phyloP scores from a whole-genome alignment of 768 basidiomycete genomes.

The Ramaria sp. region DNA sequence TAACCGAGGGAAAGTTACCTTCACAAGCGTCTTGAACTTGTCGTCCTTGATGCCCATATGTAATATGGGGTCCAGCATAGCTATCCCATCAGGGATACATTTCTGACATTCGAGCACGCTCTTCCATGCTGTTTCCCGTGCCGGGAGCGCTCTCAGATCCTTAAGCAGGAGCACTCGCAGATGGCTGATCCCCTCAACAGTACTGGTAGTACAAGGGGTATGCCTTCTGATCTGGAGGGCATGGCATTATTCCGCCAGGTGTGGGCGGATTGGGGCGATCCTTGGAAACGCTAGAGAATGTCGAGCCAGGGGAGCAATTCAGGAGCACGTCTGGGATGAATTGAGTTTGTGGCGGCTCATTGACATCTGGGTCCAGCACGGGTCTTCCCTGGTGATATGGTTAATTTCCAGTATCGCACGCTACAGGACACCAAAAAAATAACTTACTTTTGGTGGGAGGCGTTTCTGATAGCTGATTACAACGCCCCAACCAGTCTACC shows the following conservation, averaged over 20 bases:
- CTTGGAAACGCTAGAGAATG: constrained; percentile 29
- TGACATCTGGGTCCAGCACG: constrained; percentile 57
- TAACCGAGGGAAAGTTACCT: constrained; percentile 35
- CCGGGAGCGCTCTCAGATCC: constrained; percentile 66
- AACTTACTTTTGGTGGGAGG: constrained; percentile 60
- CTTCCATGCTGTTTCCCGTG: constrained; percentile 82
- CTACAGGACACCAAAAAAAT: not conserved
- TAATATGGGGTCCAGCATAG: constrained; percentile 80
- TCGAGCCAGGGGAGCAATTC: constrained; percentile 57
- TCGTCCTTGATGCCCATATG: constrained; percentile 96
- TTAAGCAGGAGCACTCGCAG: constrained; percentile 84
- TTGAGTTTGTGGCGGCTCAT: constrained; percentile 73
- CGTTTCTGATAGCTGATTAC: constrained; percentile 90
- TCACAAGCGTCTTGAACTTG: constrained; percentile 78
- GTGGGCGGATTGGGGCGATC: constrained; percentile 48
- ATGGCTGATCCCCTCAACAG: constrained; percentile 79
- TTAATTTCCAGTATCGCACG: not conserved
- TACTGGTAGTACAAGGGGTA: constrained; percentile 81
- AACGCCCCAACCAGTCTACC: constrained; percentile 92
- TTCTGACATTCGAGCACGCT: constrained; percentile 85
- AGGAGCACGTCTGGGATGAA: constrained; percentile 91
- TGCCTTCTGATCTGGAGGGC: constrained; percentile 62
- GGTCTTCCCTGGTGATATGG: constrained; percentile 21
- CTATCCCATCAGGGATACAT: constrained; percentile 79
- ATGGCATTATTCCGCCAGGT: constrained; percentile 68